Conservation (phyloP, 192 early-diverging fungal genomes). For the Linnemannia schmuckeri region DNA sequence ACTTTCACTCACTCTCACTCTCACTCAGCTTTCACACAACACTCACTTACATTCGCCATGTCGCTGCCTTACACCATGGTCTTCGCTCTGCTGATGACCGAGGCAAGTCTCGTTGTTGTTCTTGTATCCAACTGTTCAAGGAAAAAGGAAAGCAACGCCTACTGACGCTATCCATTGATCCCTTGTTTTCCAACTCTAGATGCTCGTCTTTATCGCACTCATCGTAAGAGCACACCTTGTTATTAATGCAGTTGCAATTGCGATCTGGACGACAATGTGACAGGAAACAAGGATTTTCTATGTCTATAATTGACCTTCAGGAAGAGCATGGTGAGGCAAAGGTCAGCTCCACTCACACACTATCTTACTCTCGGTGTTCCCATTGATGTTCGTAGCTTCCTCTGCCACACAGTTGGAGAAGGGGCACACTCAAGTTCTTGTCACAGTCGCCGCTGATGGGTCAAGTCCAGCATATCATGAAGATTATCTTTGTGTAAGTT, state of each 20-base stretch:
- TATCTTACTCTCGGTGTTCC: neutral
- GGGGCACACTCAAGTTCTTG: conserved; percentile 60
- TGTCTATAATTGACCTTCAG: neutral
- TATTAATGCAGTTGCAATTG: neutral
- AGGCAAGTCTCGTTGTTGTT: conserved; percentile 47
- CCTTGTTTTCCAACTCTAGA: conserved; percentile 16
- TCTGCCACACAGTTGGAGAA: conserved; percentile 61
- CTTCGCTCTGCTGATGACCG: conserved; percentile 57
- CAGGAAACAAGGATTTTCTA: neutral
- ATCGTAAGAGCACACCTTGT: conserved; percentile 37
- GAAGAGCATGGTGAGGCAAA: neutral
- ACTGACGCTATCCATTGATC: neutral
- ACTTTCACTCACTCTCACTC: neutral
- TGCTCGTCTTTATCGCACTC: conserved; percentile 53
- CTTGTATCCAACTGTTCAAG: neutral
- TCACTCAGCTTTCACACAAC: neutral
- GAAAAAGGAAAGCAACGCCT: neutral
- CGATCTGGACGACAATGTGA: neutral
- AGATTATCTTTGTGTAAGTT: conserved; percentile 67
- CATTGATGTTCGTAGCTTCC: conserved; percentile 55
- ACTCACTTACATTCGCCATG: conserved; percentile 21
- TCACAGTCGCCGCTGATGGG: conserved; percentile 61
- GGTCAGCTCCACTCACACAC: neutral
- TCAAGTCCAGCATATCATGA: conserved; percentile 58
- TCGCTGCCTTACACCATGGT: conserved; percentile 63